Base-by-base conservation (phyloP, 257 asterid genomes). In the Vinca minor region DNA sequence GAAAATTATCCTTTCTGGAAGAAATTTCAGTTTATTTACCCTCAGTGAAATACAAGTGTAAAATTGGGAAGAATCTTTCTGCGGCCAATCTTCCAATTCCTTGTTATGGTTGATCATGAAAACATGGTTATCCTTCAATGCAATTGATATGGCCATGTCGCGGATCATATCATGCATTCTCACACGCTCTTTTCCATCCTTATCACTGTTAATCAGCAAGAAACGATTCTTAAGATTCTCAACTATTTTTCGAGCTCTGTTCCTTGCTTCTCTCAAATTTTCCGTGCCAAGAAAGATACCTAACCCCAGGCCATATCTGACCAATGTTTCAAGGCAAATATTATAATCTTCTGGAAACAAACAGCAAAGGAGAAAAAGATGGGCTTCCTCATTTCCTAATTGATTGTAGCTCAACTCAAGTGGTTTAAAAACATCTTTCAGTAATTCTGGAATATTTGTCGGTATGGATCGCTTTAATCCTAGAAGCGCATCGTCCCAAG, bases 401-500 rank as follows among this genome's bases (percentile, higher is more conserved):
- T 38, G 42, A 38, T 38, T 11, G 9, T 38, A 38, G 42, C 42
- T 38, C 1, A 38, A 38, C 1, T 4, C 9, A 8, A 38, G 9
- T 38, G 71, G 62, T 15, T 29, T 68, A 0, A 61, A 17, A 57
- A 45, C 11, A 56, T 71, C 52, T 12, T 52, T 34, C 39, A 6
- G 39, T 28, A 63, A 47, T 34, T 42, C 54, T 0, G 11, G 14
- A 3, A 63, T 63, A 42, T 46, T 29, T 61, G 2, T 63, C 15
- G 76, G 54, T 7, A 7, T 38, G 42, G 54, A 39, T 1, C 12
- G 0, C 47, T 25, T 26, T 20, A 76, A 44, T 20, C 66, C 70
- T 0, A 0, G 13, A 0, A 73, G 68, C 17, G 72, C 76, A 66
- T 70, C 52, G 28, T 42, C n/a, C 82, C 80, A 77, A 11, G 4